Percentiles rank a stretch among this genome's conserved stretches.
Conservation (phyloP, 805 yeast genomes). For the Saturnispora ahearnii region DNA sequence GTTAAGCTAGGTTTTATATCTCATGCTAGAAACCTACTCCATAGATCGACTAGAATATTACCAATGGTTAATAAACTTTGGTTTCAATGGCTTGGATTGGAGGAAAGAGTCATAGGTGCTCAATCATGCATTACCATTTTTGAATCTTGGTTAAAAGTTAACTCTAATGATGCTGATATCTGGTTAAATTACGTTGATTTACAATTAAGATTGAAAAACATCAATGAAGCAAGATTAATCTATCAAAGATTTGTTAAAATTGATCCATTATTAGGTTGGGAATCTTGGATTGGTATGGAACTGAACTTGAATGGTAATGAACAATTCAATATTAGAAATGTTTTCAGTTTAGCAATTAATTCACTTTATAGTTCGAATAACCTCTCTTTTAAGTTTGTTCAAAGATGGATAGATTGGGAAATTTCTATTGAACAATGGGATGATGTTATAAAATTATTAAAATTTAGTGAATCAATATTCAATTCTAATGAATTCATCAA, state of each 20-base stretch:
- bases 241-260: constrained; percentile 47
- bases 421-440: not conserved
- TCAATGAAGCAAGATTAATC: constrained; percentile 47
- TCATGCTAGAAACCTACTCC: constrained; percentile 81
- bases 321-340: constrained; percentile 42
- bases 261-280: constrained; percentile 55
- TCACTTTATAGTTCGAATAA: constrained; percentile 27
- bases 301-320: constrained; percentile 39
- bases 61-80: constrained; percentile 83
- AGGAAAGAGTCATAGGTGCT: constrained; percentile 64
- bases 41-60: constrained; percentile 61
- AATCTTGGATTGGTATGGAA: constrained; percentile 69
- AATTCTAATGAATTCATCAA: not conserved
- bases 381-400: constrained; percentile 13
- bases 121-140: constrained; percentile 56
- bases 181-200: constrained; percentile 71
- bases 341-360: constrained; percentile 62
- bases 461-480: constrained; percentile 4
- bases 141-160: constrained; percentile 72
- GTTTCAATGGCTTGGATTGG: constrained; percentile 75
- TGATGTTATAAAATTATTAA: not conserved
- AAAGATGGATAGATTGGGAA: constrained; percentile 8
- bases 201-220: constrained; percentile 52
- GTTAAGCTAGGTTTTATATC: constrained; percentile 62
- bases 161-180: constrained; percentile 47